These are phyloP conservation scores for Phialocephala subalpina DNA, from an alignment of 2,329 filamentous ascomycete species.

Conservation along the genomic window DNA sequence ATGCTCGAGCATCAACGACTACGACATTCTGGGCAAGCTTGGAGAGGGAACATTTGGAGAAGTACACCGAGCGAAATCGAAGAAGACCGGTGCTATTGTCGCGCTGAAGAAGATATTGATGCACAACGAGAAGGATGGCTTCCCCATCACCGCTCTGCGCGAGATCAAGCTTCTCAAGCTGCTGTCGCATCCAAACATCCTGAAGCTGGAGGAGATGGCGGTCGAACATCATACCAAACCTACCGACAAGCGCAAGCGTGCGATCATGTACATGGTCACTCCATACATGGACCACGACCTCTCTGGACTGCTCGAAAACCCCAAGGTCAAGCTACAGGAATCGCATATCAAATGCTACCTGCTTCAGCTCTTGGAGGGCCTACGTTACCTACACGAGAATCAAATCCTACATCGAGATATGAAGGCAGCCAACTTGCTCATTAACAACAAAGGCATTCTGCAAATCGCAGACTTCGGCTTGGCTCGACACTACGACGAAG, in stretches of 20 bases:
- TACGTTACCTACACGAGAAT: conserved; percentile 88
- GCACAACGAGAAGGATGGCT: conserved; percentile 99
- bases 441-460: conserved; percentile 91
- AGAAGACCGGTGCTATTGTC: conserved; percentile 76
- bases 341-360: conserved; percentile 98
- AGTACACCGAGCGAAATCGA: conserved; percentile 87
- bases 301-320: conserved; percentile 96
- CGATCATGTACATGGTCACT: conserved; percentile 97
- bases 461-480: conserved; percentile 98
- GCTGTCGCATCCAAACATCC: conserved; percentile 87
- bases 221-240: conserved; percentile 73
- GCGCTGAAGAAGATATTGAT: conserved; percentile 99
- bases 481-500: conserved; percentile 90
- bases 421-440: conserved; percentile 97
- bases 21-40: conserved; percentile 82
- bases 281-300: conserved; percentile 99
- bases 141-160: conserved; percentile 96
- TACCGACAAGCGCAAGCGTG: conserved; percentile 78
- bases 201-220: conserved; percentile 93
- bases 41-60: conserved; percentile 98
- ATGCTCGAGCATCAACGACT: conserved; percentile 84
- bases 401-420: conserved; percentile 96
- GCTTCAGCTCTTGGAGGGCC: conserved; percentile 88
- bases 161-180: conserved; percentile 98
- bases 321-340: conserved; percentile 84